phyloP scores from a whole-genome alignment of 2,329 filamentous ascomycete species.

The Penicillium thymicola region DNA sequence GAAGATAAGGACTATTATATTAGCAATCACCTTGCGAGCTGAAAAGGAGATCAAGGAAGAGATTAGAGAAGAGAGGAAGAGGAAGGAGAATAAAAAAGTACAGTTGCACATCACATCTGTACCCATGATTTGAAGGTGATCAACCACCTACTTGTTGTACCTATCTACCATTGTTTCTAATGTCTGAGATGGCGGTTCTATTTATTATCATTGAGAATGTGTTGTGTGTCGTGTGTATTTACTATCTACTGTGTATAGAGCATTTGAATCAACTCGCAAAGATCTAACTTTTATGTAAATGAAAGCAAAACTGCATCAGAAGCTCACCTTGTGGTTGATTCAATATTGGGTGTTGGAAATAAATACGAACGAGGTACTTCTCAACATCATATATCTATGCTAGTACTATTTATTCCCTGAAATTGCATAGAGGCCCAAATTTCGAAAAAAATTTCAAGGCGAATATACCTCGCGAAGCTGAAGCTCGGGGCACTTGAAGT shows the following conservation, averaged over 20 bases:
- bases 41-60: neutral
- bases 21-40: neutral
- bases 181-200: neutral
- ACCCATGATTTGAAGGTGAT: neutral
- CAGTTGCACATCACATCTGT: neutral
- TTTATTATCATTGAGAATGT: neutral
- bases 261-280: neutral
- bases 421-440: neutral
- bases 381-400: neutral
- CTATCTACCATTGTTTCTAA: too few species aligned
- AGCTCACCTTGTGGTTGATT: neutral
- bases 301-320: neutral
- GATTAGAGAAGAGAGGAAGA: neutral
- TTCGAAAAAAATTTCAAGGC: neutral
- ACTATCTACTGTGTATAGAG: too few species aligned
- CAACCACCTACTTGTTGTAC: neutral
- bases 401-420: neutral
- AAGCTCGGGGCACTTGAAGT: conserved; percentile 4
- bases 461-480: conserved; percentile 6
- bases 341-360: too few species aligned
- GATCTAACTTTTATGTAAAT: neutral
- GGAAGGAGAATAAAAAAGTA: neutral
- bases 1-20: neutral
- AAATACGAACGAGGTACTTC: neutral
- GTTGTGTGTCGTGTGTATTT: neutral